Base-by-base conservation (phyloP, 371 early-diverging fungal genomes). In the Mucor sp. region DNA sequence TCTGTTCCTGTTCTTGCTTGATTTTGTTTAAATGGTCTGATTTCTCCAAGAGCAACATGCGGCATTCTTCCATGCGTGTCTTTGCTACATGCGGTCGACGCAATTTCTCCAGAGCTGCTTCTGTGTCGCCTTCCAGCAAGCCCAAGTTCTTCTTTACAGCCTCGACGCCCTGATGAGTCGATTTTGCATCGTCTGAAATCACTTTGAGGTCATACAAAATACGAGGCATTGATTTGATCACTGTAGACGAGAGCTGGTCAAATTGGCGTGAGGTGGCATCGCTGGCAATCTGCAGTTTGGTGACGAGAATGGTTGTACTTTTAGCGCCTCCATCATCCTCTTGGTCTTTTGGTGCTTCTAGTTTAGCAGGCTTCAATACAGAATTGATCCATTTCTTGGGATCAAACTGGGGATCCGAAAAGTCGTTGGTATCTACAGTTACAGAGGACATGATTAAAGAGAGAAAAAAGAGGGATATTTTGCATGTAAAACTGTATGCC, bases 61-160 rank as follows among this genome's bases (percentile, higher is more conserved):
- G 71, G 48, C 84, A 81, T 21, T 76, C 70, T 32, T 84, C 90
- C 94, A 94, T 94, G 2, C 93, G 78, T 21, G 84, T 82, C 55
- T 91, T 87, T 55, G 91, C 89, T 8, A 82, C 74, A 75, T 91
- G 93, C 9, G 92, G 77, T 62, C 85, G 83, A 50, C 85, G 82
- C 28, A 94, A 79, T 39, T 81, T 78, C 44, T 90, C 88, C 60
- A 94, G 76, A 0, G 90, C 86, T 3, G 25, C 62, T 7, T 62
- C 62, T 76, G 33, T 84, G 71, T 39, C 69, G 61, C 53, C 79
- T 25, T 75, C 69, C 4, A 70, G 39, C 15, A 65, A 28, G 14
- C 56, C 60, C 14, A 81, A 60, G n/a, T 85, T 81, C 15, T 69
- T 60, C 41, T 81, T 69, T 8, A 89, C 88, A 15, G 73, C 66